These are phyloP conservation scores for Picea sitchensis DNA, from an alignment of 75 land plant genomes.

Conservation along the genomic window DNA sequence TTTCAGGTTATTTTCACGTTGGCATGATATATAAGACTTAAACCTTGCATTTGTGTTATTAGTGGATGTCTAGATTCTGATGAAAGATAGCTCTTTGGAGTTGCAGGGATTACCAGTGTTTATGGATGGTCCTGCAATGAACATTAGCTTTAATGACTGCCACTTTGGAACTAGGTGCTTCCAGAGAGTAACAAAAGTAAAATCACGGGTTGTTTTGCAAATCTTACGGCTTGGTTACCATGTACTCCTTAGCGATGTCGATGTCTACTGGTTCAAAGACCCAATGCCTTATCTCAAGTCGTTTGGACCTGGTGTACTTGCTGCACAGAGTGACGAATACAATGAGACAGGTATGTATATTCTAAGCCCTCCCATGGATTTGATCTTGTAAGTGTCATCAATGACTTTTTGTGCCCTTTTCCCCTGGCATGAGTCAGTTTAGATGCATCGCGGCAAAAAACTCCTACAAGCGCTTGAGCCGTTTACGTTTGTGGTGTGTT, in stretches of 20 bases:
- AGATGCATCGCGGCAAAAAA: no score
- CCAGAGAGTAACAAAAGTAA: slow-evolving; percentile 81
- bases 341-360: slow-evolving; percentile 55
- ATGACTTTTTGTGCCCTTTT: neutral
- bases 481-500: neutral
- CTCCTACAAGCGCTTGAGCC: no score
- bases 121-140: slow-evolving; percentile 39
- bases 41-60: neutral
- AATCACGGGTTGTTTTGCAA: slow-evolving; percentile 82
- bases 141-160: slow-evolving; percentile 84
- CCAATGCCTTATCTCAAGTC: slow-evolving; percentile 62
- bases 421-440: neutral
- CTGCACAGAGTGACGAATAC: slow-evolving; percentile 84
- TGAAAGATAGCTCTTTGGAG: slow-evolving; percentile 11
- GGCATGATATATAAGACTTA: neutral
- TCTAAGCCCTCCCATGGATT: neutral
- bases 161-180: slow-evolving; percentile 96
- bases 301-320: slow-evolving; percentile 67
- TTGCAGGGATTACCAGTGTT: slow-evolving; percentile 88
- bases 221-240: slow-evolving; percentile 77
- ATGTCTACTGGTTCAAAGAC: slow-evolving; percentile 92
- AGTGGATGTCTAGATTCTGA: slow-evolving; percentile 5
- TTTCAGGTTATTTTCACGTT: neutral
- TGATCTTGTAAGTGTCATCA: neutral
- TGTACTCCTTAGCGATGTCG: slow-evolving; percentile 94